These are phyloP conservation scores for Rhynchosporium graminicola DNA, from an alignment of 2,329 filamentous ascomycete genomes.

Conservation along the genomic window DNA sequence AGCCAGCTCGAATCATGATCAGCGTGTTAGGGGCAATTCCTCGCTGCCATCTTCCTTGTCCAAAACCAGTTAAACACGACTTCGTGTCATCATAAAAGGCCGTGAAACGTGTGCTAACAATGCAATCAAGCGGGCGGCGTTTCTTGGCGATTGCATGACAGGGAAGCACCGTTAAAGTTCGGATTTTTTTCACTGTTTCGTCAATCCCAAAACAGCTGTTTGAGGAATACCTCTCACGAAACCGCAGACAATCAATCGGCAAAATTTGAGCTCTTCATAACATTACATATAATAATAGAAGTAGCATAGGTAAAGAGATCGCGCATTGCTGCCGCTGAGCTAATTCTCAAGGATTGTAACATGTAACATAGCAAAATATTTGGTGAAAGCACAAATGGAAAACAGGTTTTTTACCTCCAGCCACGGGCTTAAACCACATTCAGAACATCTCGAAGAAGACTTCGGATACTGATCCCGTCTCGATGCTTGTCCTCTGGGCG, in stretches of 20 bases:
- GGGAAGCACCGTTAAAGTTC: constrained; percentile 7
- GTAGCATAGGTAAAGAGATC: not conserved
- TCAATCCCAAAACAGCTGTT: constrained; percentile 14
- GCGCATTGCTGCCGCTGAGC: constrained; percentile 2
- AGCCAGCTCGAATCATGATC: constrained; percentile 8
- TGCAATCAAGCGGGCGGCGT: not conserved
- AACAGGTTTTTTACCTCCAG: constrained; percentile 19
- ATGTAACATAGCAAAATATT: not conserved
- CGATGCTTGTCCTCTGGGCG: constrained; percentile 23
- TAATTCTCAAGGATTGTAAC: constrained; percentile 4
- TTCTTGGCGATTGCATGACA: constrained; percentile 2
- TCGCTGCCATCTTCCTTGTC: constrained; percentile 10
- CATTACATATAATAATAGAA: not conserved
- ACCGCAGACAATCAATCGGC: not conserved
- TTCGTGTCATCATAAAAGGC: constrained; percentile 8
- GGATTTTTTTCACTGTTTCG: constrained; percentile 19
- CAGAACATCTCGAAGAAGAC: constrained; percentile 36
- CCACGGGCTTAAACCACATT: constrained; percentile 20
- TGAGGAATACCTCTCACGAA: constrained; percentile 12
- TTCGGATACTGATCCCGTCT: constrained; percentile 32
- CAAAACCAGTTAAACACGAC: not conserved
- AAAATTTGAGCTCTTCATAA: not conserved
- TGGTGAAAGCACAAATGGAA: constrained; percentile 25
- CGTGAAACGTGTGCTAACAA: constrained; percentile 11
- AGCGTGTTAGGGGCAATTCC: constrained; percentile 4